These are phyloP conservation scores for Ganoderma multipileum DNA, from an alignment of 1,284 basidiomycete genomes.

Conservation along the genomic window DNA sequence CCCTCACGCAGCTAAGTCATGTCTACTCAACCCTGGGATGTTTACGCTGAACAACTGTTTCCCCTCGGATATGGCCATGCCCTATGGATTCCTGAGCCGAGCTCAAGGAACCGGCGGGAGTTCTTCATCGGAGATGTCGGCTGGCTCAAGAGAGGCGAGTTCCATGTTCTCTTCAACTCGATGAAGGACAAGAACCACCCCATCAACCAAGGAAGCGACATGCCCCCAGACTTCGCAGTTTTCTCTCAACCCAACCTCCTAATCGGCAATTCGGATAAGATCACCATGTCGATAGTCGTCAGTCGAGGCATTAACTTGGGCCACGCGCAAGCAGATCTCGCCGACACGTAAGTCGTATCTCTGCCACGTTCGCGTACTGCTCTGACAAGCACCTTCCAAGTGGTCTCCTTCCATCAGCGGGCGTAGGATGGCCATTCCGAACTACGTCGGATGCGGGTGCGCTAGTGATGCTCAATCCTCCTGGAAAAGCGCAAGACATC, in stretches of 20 bases:
- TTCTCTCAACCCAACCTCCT: no score
- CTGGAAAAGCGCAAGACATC: neutral
- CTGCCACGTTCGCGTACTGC: neutral
- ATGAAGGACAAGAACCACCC: neutral
- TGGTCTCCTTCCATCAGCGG: neutral
- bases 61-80: neutral
- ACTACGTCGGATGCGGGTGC: conserved; percentile 12
- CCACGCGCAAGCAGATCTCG: neutral
- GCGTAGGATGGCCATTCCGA: conserved; percentile 9
- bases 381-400: neutral
- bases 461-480: conserved; percentile 15
- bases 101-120: neutral
- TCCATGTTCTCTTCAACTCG: neutral
- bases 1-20: neutral
- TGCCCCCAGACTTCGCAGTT: no score
- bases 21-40: neutral
- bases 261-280: neutral
- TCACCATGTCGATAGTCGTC: conserved; percentile 7
- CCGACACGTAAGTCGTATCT: neutral
- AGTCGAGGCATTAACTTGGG: conserved; percentile 11
- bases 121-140: neutral
- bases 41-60: neutral
- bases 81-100: neutral
- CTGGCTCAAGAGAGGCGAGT: neutral
- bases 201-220: neutral